Conservation (phyloP, 192 early-diverging fungal species). For the Coemansia guatemalensis region DNA sequence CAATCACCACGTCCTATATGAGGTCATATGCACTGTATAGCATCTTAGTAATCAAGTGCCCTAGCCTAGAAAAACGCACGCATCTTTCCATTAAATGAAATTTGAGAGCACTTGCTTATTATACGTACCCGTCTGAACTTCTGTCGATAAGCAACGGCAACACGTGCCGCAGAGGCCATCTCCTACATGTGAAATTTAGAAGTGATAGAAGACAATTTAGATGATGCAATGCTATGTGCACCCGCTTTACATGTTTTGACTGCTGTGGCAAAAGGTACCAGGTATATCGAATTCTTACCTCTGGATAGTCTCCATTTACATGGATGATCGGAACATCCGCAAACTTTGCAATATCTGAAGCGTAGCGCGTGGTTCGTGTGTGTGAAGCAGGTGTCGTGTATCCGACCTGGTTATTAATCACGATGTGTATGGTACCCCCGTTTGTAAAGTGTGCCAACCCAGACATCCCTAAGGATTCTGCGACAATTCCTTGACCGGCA, state of each 20-base stretch:
- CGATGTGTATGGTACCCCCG: constrained; percentile 91
- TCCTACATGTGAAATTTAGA: constrained; percentile 46
- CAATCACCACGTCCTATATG: constrained; percentile 80
- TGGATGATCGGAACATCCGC: constrained; percentile 92
- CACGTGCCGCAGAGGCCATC: constrained; percentile 73
- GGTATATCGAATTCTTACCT: constrained; percentile 25
- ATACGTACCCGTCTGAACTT: constrained; percentile 72
- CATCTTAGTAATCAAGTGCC: background rate
- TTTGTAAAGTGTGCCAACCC: constrained; percentile 92
- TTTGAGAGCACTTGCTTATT: background rate
- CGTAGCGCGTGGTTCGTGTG: constrained; percentile 85
- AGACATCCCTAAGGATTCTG: constrained; percentile 88
- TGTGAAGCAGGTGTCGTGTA: constrained; percentile 97
- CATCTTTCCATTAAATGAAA: background rate
- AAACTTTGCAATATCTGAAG: constrained; percentile 94
- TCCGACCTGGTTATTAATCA: constrained; percentile 95
- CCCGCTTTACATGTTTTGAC: background rate
- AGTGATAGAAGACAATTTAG: background rate
- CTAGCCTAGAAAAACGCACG: background rate
- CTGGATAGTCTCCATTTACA: constrained; percentile 92
- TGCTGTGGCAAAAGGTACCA: background rate
- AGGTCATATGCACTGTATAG: background rate
- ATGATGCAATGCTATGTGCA: background rate
- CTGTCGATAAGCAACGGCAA: constrained; percentile 89
- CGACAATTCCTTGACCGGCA: constrained; percentile 86